A percentile compares a stretch with the other conserved stretches of the same genome.
Conservation (phyloP, 116 monocot species). For the Iris pallida region DNA sequence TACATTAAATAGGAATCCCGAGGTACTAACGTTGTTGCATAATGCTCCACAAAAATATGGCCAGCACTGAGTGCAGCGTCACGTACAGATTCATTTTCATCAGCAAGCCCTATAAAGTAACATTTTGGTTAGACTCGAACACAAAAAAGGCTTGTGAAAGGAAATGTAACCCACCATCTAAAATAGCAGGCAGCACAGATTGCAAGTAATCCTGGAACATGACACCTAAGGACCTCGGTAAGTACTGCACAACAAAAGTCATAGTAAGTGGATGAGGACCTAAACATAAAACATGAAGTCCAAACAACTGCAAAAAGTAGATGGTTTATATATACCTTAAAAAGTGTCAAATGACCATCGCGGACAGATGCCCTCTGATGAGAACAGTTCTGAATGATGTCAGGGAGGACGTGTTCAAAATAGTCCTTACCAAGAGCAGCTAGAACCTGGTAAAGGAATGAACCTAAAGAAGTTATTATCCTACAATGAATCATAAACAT, state of each 20-base stretch:
- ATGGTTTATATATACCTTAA: conserved; percentile 50
- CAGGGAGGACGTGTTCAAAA: conserved; percentile 87
- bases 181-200: conserved; percentile 82
- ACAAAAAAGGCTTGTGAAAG: neutral
- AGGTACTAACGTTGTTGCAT: conserved; percentile 76
- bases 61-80: conserved; percentile 96
- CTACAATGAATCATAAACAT: neutral
- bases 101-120: conserved; percentile 79
- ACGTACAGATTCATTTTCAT: conserved; percentile 99
- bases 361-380: conserved; percentile 92
- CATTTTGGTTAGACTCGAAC: conserved; percentile 4
- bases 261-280: neutral
- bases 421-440: conserved; percentile 96
- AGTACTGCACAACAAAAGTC: conserved; percentile 44
- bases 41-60: conserved; percentile 99
- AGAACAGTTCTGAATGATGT: conserved; percentile 87
- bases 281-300: neutral
- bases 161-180: conserved; percentile 63
- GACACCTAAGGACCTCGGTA: conserved; percentile 90
- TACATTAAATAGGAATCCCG: neutral
- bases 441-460: conserved; percentile 53
- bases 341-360: conserved; percentile 90
- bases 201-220: conserved; percentile 97
- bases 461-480: neutral
- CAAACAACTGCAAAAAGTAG: neutral